Percentiles rank a stretch among this genome's conserved stretches.
These are phyloP conservation scores for Acorus gramineus DNA, from an alignment of 106 monocot species.

Conservation along the genomic window DNA sequence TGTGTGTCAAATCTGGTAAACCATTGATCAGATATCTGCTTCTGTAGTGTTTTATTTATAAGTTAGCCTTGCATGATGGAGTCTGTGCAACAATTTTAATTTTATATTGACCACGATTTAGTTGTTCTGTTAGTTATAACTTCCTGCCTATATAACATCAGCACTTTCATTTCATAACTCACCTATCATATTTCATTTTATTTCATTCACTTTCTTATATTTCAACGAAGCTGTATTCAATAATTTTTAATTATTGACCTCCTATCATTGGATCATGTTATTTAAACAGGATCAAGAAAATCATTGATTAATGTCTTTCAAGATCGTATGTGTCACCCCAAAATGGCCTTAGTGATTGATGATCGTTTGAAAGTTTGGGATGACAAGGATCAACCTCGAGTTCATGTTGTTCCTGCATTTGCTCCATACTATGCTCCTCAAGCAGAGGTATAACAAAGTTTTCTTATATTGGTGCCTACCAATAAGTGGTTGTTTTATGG, in stretches of 20 bases:
- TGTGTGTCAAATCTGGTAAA: slow-evolving; percentile 95
- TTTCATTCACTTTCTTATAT: too few relatives aligned
- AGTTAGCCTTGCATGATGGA: too few relatives aligned
- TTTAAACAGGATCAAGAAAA: slow-evolving; percentile 60
- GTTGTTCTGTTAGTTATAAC: too few relatives aligned
- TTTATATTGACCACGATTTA: too few relatives aligned
- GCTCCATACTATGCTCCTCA: slow-evolving; percentile 95
- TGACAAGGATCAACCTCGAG: slow-evolving; percentile 92
- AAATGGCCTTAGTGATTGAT: slow-evolving; percentile 92
- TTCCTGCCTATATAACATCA: too few relatives aligned
- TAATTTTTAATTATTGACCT: neutral
- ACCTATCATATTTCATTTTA: too few relatives aligned
- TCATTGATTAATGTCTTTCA: slow-evolving; percentile 90
- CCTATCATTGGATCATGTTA: neutral
- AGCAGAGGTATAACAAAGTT: slow-evolving; percentile 59
- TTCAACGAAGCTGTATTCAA: too few relatives aligned
- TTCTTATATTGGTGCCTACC: too few relatives aligned
- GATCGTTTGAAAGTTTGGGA: slow-evolving; percentile 98
- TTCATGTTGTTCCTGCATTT: slow-evolving; percentile 99
- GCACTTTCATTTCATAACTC: too few relatives aligned
- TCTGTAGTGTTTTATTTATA: too few relatives aligned
- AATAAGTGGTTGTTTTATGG: too few relatives aligned
- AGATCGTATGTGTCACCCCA: slow-evolving; percentile 83
- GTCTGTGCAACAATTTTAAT: too few relatives aligned
- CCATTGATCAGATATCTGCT: neutral